These are phyloP conservation scores for Physocladia obscura DNA, from an alignment of 192 early-diverging fungal genomes.

Conservation along the genomic window DNA sequence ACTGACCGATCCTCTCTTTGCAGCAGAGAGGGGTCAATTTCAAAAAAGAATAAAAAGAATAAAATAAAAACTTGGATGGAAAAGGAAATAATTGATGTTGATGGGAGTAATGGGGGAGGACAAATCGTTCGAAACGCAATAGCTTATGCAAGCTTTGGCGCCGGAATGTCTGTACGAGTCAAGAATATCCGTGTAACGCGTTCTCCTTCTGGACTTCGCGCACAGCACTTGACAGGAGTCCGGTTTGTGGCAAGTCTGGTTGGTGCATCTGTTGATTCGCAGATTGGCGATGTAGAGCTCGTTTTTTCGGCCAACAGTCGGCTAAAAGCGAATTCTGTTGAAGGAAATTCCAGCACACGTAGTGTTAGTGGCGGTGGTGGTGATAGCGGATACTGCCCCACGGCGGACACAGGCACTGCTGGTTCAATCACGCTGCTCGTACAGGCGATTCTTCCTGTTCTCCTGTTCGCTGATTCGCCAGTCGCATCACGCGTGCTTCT, in stretches of 20 bases:
- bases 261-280: conserved; percentile 12
- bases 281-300: neutral
- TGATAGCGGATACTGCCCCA: neutral
- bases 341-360: too few species aligned
- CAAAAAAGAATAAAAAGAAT: too few species aligned
- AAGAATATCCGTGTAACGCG: neutral
- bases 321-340: neutral
- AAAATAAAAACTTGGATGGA: too few species aligned
- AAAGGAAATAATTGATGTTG: too few species aligned
- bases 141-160: neutral
- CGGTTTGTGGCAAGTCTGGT: conserved; percentile 26
- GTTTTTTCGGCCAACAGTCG: neutral
- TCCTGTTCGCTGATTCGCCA: conserved; percentile 28
- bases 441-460: conserved; percentile 33
- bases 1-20: too few species aligned
- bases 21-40: too few species aligned
- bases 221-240: conserved; percentile 44
- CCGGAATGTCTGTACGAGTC: neutral
- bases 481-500: conserved; percentile 20
- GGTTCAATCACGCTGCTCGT: conserved; percentile 40
- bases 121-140: neutral
- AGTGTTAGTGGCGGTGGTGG: neutral
- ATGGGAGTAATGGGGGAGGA: neutral
- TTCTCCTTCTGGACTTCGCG: conserved; percentile 23
- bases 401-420: conserved; percentile 34